Evolutionary conservation across 140 eudicot species (phyloP).

Genomic region (Stevia rebaudiana): DNA sequence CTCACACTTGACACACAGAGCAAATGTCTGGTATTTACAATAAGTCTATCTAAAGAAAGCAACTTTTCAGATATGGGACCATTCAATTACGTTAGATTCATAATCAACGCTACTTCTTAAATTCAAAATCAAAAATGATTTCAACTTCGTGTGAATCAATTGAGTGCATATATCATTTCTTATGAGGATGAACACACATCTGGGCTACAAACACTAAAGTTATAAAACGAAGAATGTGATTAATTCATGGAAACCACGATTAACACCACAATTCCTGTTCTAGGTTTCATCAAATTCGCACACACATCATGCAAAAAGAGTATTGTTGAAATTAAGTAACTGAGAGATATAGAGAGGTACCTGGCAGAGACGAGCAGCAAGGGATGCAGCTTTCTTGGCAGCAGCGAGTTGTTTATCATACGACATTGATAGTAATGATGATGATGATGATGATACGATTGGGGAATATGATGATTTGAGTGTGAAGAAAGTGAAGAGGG

Average conservation of each 20-base stretch:
- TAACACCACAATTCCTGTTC: background rate
- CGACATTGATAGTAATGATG: conserved; percentile 35
- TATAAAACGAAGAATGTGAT: background rate
- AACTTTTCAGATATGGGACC: too few relatives aligned
- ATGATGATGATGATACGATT: conserved; percentile 10
- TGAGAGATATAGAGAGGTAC: conserved; percentile 17
- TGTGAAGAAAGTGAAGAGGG: conserved; percentile 15
- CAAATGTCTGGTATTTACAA: too few relatives aligned
- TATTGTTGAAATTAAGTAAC: background rate
- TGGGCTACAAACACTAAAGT: background rate
- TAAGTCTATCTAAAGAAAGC: too few relatives aligned
- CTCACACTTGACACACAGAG: too few relatives aligned
- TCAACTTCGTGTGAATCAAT: background rate
- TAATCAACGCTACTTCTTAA: background rate
- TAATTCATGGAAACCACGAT: background rate
- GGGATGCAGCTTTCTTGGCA: conserved; percentile 86
- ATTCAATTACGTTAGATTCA: background rate
- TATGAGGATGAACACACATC: background rate
- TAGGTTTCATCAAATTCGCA: background rate
- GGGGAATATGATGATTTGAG: conserved; percentile 23
- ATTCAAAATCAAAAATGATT: background rate
- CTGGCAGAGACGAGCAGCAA: conserved; percentile 89
- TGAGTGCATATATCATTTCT: background rate
- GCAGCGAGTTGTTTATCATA: conserved; percentile 68
- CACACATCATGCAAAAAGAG: too few relatives aligned